Evolutionary conservation across 345 rosid genomes (phyloP), one percentile per base, ranked within the genome.

Genomic region (Theobroma cacao): DNA sequence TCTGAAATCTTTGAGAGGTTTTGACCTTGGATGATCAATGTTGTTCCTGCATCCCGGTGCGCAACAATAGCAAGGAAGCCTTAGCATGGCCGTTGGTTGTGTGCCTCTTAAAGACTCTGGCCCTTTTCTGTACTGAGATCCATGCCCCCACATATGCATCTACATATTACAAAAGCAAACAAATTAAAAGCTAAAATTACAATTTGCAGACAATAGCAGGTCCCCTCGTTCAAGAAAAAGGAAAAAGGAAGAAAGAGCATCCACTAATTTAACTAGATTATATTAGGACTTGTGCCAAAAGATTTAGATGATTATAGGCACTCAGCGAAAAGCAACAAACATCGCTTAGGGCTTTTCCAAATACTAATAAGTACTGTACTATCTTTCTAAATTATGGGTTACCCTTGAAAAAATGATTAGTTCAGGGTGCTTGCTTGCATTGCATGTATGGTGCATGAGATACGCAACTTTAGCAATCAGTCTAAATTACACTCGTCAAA

Each of bases 101-200:
- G 98, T 92, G 74, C 99, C 99, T 67, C 94, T 87, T 15, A 96
- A 87, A 1, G 98, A 93, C 75, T 95, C 99, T 5, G 99, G 97
- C 31, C 99, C 99, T 84, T 90, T 95, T 77, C 98, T 83, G 82
- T 95, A 95, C 76, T 95, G 97, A 55, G 99, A 93, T 45, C 99
- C 99, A 73, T 95, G 99, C 67, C 99, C 99, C 99, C 99, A 95
- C 99, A 95, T 95, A 83, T 95, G 99, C 99, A 95, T 95, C 99
- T 95, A 72, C 69, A 48, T 20, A 11, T 7, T 1, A 18, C 2
- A 0, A n/a, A 3, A 74, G 20, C 34, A 55, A 36, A 11, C 56
- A 26, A 56, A 24, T 12, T 22, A n/a, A 62, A 62, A 45, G 15
- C 3, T 38, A 3, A 24, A 56, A 4, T 22, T 12, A 43, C 38